Base-by-base conservation (phyloP, 2,329 filamentous ascomycete species). In the Cladobotryum mycophilum region DNA sequence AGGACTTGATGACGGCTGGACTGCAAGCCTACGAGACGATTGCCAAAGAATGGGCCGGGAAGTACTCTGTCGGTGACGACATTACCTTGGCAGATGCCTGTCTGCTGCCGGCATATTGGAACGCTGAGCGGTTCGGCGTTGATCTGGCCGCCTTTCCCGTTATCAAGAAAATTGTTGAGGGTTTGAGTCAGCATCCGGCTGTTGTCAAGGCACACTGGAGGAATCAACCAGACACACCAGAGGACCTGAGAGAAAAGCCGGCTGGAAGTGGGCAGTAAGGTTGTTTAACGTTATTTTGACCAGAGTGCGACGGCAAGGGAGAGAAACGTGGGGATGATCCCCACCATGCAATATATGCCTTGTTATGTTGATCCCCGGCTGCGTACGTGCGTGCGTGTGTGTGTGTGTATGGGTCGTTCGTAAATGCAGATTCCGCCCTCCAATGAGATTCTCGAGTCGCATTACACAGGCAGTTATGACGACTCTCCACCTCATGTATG, bases 41-140 rank as follows among this genome's bases (percentile, higher is more conserved):
- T 0, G 61, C 64, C 0, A 55, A 53, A 17, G 58, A 48, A 52
- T 65, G 60, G 7, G 70, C 76, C 0, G 79, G 80, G 0, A 67
- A 54, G 33, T 84, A 75, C 56, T 81, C 77, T 2, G 73, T 80
- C 4, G 82, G 79, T 0, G 76, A 84, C 62, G 52, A 63, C 1
- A 58, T 85, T 3, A 80, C 75, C 0, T 54, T 84, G 56, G 82
- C 82, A 3, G 82, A 85, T 64, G 73, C 76, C 25, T 78, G 74
- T 56, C 62, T 85, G 18, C 62, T 82, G 48, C 81, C 81, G 4
- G 80, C 79, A 0, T 70, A 79, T 22, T 81, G 80, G 74, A 76
- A 75, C 11, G 80, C 81, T 0, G 64, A 77, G 63, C 67, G 78
- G 18, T 78, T 76, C 48, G 76, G 74, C 0, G 73, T 85, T 20